phyloP scores from a whole-genome alignment of 495 filamentous ascomycete genomes.

The Penicillium cosmopolitanum region DNA sequence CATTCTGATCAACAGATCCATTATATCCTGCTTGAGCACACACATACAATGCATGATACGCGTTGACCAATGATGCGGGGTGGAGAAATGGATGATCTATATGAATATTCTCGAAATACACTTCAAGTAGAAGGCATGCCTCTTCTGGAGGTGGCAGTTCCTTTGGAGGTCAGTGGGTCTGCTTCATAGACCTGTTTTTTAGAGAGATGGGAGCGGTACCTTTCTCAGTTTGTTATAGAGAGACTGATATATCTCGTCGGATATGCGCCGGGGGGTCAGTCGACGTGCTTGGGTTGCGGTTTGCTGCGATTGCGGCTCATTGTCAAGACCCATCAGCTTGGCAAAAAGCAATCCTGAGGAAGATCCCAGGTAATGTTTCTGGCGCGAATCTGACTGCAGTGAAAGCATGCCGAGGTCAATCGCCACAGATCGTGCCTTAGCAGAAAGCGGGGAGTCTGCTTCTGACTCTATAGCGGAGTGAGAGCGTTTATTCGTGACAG shows the following conservation, averaged over 20 bases:
- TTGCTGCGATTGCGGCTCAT: slow-evolving; percentile 5
- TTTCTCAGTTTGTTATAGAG: slow-evolving; percentile 20
- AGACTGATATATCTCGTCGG: slow-evolving; percentile 12
- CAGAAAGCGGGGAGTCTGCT: slow-evolving; percentile 18
- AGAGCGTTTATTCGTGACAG: slow-evolving; percentile 18
- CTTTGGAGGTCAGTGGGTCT: slow-evolving; percentile 2
- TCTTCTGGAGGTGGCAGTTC: slow-evolving; percentile 25
- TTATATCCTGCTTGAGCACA: slow-evolving; percentile 19
- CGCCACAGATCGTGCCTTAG: slow-evolving; percentile 30
- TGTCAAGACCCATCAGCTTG: slow-evolving; percentile 25
- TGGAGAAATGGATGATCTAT: slow-evolving; percentile 31
- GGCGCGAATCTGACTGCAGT: slow-evolving; percentile 30
- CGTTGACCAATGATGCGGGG: slow-evolving; percentile 24
- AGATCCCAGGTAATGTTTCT: slow-evolving; percentile 30
- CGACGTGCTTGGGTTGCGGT: slow-evolving; percentile 3
- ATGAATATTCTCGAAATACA: slow-evolving; percentile 30
- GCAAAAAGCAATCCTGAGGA: slow-evolving; percentile 31
- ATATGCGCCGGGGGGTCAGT: neutral
- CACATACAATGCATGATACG: slow-evolving; percentile 23
- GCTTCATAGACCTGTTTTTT: no score
- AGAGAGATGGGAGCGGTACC: slow-evolving; percentile 1
- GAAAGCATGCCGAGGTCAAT: slow-evolving; percentile 32
- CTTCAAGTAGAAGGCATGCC: slow-evolving; percentile 16
- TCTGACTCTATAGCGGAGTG: slow-evolving; percentile 22
- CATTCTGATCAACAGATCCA: slow-evolving; percentile 19